Evolutionary conservation across 2,329 filamentous ascomycete genomes (phyloP), one percentile per base, ranked within the genome.

Genomic region (Botrytis sinoallii): DNA sequence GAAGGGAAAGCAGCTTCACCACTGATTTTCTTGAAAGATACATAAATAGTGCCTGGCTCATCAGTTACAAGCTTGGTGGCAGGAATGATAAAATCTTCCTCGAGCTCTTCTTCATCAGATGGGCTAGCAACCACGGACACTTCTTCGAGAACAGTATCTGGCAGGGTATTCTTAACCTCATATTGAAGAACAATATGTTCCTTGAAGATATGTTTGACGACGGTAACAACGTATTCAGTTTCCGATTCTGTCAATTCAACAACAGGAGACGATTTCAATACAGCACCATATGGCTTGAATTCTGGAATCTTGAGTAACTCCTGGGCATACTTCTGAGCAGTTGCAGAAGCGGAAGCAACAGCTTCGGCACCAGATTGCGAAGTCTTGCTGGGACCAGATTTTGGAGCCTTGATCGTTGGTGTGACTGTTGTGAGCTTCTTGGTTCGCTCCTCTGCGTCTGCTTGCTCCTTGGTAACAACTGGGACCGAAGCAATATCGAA

Each of bases 191-290:
- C 95, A 80, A 99, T 87, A 81, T 98, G 93, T 82, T 97, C 93
- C 85, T 97, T 97, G 90, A 98, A 99, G 80, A 99, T 90, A 82
- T 99, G 96, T 86, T 99, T 99, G 83, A 98, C 89, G 35, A 96
- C 91, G 52, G 89, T 91, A 75, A 99, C 96, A 69, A 98, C 94
- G 79, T 99, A 99, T 83, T 99, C 96, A 32, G 95, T 98, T 84
- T 98, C 96, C 71, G 94, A 93, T 83, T 99, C 96, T 29, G 96
- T 98, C 76, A 99, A 90, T 83, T 98, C 95, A 77, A 97, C 89
- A 68, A 92, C 85, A 40, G 89, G 84, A 74, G 94, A 97, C 61
- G 95, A 98, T 85, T 98, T 98, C 86, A 99, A 92, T 20, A 98
- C 90, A 77, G 88, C 88, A 79, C 96, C 96, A 82, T 97, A 97